These are phyloP conservation scores for Erigeron canadensis DNA, from an alignment of 129 eudicot species.

Conservation along the genomic window DNA sequence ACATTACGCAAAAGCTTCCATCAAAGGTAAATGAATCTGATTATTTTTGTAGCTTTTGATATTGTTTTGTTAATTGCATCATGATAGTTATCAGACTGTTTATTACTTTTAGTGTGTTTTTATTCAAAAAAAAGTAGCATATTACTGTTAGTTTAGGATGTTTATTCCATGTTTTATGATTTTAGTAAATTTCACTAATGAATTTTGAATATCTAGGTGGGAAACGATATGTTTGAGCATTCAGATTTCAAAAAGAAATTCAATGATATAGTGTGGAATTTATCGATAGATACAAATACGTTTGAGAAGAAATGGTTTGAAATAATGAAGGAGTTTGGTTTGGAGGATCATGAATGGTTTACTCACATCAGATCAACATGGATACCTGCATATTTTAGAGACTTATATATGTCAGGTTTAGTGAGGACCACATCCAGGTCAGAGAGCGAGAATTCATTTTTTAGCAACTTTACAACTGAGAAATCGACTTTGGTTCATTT, in stretches of 20 bases:
- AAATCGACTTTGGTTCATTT: background rate
- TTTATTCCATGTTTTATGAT: too few species aligned
- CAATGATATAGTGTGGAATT: background rate
- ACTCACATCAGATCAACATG: background rate
- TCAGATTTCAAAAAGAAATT: background rate
- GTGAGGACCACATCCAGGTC: background rate
- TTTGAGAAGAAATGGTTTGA: background rate
- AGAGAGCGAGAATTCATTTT: background rate
- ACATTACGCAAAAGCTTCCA: background rate
- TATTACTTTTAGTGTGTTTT: too few species aligned
- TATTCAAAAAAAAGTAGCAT: too few species aligned
- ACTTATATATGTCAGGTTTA: background rate
- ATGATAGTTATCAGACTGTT: background rate
- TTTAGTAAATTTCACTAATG: too few species aligned
- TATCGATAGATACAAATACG: too few species aligned
- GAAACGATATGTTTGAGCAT: background rate
- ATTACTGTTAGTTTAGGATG: too few species aligned
- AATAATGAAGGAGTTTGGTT: background rate
- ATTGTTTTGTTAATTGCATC: too few species aligned
- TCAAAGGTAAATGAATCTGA: background rate
- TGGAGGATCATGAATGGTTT: background rate
- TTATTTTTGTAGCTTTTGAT: too few species aligned
- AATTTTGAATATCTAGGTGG: background rate
- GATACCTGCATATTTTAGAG: background rate
- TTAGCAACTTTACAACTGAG: background rate